phyloP scores from a whole-genome alignment of 768 basidiomycete species.

The Serendipita indica region DNA sequence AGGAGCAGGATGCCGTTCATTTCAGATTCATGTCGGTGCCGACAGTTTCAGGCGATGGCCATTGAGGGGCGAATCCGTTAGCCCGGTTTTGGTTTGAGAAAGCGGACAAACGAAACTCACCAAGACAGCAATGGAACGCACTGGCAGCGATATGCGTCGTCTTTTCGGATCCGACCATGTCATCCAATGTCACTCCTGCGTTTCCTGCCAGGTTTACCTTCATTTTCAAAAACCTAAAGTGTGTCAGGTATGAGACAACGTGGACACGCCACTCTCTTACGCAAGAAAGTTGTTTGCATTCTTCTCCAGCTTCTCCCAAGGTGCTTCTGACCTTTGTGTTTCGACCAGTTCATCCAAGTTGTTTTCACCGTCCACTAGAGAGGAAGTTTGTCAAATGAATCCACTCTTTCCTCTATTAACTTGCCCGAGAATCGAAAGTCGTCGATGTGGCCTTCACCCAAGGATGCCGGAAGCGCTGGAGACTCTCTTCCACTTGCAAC shows the following conservation, averaged over 20 bases:
- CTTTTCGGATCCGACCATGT: slow-evolving; percentile 45
- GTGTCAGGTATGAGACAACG: slow-evolving; percentile 15
- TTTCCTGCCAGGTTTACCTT: slow-evolving; percentile 39
- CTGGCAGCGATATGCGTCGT: slow-evolving; percentile 71
- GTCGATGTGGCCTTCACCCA: not conserved
- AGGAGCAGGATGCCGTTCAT: not conserved
- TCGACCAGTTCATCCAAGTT: not conserved
- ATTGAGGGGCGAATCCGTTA: too few relatives aligned
- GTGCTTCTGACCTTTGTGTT: slow-evolving; percentile 19
- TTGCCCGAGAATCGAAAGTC: not conserved
- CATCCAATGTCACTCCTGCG: slow-evolving; percentile 42
- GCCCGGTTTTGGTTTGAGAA: too few relatives aligned
- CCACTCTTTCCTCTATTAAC: not conserved
- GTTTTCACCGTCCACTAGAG: not conserved
- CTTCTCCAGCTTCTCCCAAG: slow-evolving; percentile 48
- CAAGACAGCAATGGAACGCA: slow-evolving; percentile 75
- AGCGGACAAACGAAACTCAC: slow-evolving; percentile 31
- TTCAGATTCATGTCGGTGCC: not conserved
- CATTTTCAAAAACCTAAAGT: slow-evolving; percentile 59
- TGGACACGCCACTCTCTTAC: slow-evolving; percentile 27
- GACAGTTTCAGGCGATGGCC: too few relatives aligned
- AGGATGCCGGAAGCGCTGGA: not conserved
- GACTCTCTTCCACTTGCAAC: not conserved
- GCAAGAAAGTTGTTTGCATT: slow-evolving; percentile 71
- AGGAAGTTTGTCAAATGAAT: not conserved